A percentile compares a stretch with the other conserved stretches of the same genome.
Evolutionary conservation across 305 asterid genomes (phyloP).

Genomic region (Withania somnifera): DNA sequence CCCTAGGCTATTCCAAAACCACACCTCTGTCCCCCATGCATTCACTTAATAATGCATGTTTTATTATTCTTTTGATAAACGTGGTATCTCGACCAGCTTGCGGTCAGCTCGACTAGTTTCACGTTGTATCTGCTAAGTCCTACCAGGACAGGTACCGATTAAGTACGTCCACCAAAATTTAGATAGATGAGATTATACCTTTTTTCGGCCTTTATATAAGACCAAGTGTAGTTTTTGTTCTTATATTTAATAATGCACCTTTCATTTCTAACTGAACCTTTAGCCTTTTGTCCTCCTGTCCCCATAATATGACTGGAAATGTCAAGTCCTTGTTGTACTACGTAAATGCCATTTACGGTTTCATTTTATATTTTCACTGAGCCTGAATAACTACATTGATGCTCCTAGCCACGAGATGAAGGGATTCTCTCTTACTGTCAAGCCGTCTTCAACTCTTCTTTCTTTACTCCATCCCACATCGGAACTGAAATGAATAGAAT

Average conservation of each 20-base stretch:
- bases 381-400: no score
- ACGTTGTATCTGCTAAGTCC: neutral
- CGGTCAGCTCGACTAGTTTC: neutral
- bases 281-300: neutral
- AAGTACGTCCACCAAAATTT: neutral
- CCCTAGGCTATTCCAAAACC: neutral
- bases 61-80: neutral
- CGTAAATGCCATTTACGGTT: neutral
- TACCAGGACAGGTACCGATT: neutral
- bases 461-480: no score
- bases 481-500: no score
- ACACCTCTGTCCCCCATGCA: neutral
- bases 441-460: no score
- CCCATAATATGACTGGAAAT: neutral
- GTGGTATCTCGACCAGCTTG: neutral
- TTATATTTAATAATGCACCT: constrained; percentile 10
- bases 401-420: no score
- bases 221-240: constrained; percentile 18
- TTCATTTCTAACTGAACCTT: neutral
- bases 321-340: neutral
- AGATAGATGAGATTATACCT: neutral
- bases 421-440: no score
- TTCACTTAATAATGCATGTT: neutral
- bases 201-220: constrained; percentile 21
- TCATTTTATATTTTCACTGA: neutral